A percentile compares a stretch with the other conserved stretches of the same genome.
These are phyloP conservation scores for Pyricularia sp. DNA, from an alignment of 2,329 filamentous ascomycete species.

Conservation along the genomic window DNA sequence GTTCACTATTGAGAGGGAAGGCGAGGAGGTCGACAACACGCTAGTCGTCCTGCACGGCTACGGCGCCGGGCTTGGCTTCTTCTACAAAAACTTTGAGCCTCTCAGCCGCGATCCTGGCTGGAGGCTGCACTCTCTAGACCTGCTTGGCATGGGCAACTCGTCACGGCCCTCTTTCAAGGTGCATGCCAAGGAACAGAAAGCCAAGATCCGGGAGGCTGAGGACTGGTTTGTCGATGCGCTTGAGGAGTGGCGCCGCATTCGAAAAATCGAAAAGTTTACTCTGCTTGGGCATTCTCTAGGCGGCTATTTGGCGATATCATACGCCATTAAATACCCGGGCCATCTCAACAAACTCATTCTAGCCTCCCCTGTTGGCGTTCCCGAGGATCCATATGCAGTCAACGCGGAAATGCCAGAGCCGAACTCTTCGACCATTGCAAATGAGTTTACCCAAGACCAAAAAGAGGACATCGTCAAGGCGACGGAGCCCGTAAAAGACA, in stretches of 20 bases:
- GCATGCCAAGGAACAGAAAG: constrained; percentile 70
- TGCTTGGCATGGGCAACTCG: constrained; percentile 91
- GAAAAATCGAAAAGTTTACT: constrained; percentile 88
- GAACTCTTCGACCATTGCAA: constrained; percentile 59
- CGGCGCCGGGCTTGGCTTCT: constrained; percentile 91
- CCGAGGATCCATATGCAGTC: constrained; percentile 86
- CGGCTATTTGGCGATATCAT: constrained; percentile 90
- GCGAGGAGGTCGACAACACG: constrained; percentile 71
- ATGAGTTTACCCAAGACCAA: constrained; percentile 74
- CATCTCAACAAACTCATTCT: constrained; percentile 93
- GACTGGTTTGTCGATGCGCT: constrained; percentile 93
- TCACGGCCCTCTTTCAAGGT: constrained; percentile 77
- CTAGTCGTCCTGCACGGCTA: constrained; percentile 96
- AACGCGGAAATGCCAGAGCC: constrained; percentile 73
- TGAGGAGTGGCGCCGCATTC: constrained; percentile 87
- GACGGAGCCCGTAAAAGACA: constrained; percentile 27
- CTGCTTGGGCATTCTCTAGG: constrained; percentile 88
- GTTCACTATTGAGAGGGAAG: constrained; percentile 78
- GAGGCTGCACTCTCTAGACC: constrained; percentile 87
- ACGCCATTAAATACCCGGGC: constrained; percentile 93
- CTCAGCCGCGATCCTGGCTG: constrained; percentile 71
- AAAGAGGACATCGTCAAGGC: constrained; percentile 30
- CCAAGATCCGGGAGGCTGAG: constrained; percentile 81
- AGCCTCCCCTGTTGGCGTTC: constrained; percentile 87
- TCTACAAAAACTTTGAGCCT: constrained; percentile 95